Evolutionary conservation across 345 rosid species (phyloP), one percentile per base, ranked within the genome.

Genomic region (Tarenaya hassleriana): DNA sequence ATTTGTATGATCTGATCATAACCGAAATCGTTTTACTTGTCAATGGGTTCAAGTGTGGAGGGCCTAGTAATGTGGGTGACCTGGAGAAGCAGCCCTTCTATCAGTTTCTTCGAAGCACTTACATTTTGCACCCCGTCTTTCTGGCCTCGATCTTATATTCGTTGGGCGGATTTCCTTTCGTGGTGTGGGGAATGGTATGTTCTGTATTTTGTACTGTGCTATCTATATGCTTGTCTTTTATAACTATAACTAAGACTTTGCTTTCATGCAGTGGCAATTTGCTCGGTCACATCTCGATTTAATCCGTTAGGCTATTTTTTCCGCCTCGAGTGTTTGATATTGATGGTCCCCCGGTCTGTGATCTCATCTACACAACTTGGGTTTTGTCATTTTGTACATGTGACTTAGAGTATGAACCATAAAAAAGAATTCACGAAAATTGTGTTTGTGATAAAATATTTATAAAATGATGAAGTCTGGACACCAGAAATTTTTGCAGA

Each of bases 131-230:
- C 75, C 96, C 96, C 33, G 56, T 75, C 64, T 83, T 80, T 18
- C 56, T 82, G 7, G 98, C 74, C 16, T 48, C 38, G 43, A 57
- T 82, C 63, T 72, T 86, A 3, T 80, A 73, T 59, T 73, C 87
- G 17, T 11, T 75, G 7, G 96, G 94, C n/a, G 96, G 89, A 14
- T 51, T 85, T 19, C 89, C 97, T 16, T 90, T 79, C 72, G 52
- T 90, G n/a, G 82, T 78, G 0, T 91, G 96, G 96, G 98, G 98
- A 63, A 82, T 91, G 96, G 98, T 91, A 66, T 68, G 80, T 20
- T 45, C 15, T 0, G n/a, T n/a, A n/a, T 0, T 31, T 54, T 12
- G 9, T 2, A 0, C 0, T 41, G n/a, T 40, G 12, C 48, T 31
- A 29, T 62, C 45, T 38, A 29, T 24, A 39, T 55, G 40, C 1